Percentiles rank a stretch among this genome's conserved stretches.
Conservation (phyloP, 2,329 filamentous ascomycete genomes). For the Hypoxylon sp. region DNA sequence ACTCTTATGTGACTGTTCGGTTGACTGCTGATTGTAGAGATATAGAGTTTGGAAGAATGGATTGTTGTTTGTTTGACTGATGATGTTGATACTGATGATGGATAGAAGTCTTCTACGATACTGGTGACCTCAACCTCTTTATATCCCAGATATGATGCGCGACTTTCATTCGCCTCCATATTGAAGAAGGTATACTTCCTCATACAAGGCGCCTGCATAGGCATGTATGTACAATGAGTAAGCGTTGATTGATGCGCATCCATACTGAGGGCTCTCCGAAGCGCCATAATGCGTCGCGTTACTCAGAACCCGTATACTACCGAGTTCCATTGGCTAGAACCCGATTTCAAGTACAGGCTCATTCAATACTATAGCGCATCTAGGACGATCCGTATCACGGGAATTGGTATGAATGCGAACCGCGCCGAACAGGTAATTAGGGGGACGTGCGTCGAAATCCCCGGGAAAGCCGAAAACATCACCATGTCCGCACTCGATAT, state of each 20-base stretch:
- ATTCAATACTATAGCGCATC: conserved; percentile 15
- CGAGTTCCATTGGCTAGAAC: conserved; percentile 15
- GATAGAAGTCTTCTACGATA: conserved; percentile 13
- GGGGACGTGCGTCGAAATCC: not conserved
- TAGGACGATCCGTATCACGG: not conserved
- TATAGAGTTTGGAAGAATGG: not conserved
- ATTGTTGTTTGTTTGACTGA: conserved; percentile 4
- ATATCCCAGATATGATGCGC: conserved; percentile 30
- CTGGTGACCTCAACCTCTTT: conserved; percentile 26
- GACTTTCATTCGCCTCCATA: conserved; percentile 25
- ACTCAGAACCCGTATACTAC: conserved; percentile 29
- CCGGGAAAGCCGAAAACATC: conserved; percentile 22
- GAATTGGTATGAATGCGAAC: conserved; percentile 21
- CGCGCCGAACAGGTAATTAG: conserved; percentile 9
- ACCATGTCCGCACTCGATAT: not conserved
- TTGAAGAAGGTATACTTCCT: conserved; percentile 23
- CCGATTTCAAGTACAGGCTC: not conserved
- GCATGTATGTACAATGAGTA: conserved; percentile 39
- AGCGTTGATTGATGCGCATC: conserved; percentile 31
- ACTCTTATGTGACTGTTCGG: conserved; percentile 2
- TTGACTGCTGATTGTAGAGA: not conserved
- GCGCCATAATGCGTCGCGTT: conserved; percentile 32
- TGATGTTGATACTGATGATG: conserved; percentile 27
- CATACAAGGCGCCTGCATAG: conserved; percentile 7
- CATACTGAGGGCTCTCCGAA: conserved; percentile 13